Conservation (phyloP, 75 land plant genomes). For the Picea sitchensis region DNA sequence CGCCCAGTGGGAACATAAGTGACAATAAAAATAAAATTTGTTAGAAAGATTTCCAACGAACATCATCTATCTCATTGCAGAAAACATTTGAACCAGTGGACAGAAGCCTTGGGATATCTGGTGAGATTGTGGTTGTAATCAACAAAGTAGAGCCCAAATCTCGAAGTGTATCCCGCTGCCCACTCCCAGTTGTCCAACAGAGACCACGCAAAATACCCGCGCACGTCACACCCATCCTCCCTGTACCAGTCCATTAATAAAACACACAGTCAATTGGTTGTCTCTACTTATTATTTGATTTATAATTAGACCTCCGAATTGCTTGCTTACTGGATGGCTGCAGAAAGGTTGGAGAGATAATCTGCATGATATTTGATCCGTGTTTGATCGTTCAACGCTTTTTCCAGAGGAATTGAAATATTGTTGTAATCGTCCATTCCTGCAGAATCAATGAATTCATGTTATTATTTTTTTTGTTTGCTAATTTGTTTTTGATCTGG, state of each 20-base stretch:
- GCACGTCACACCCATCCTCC: slow-evolving; percentile 58
- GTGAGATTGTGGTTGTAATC: slow-evolving; percentile 48
- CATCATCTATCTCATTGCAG: too few relatives aligned
- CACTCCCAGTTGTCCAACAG: slow-evolving; percentile 76
- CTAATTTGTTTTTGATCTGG: too few relatives aligned
- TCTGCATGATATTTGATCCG: slow-evolving; percentile 64
- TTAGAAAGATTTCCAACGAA: too few relatives aligned
- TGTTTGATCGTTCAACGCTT: slow-evolving; percentile 61
- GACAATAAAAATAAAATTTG: too few relatives aligned
- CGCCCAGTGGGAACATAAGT: too few relatives aligned
- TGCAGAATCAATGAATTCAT: slow-evolving; percentile 5
- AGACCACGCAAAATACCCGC: slow-evolving; percentile 78
- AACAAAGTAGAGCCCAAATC: slow-evolving; percentile 69
- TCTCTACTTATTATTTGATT: neutral
- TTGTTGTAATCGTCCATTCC: slow-evolving; percentile 78
- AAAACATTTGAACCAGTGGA: slow-evolving; percentile 40
- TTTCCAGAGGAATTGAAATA: slow-evolving; percentile 27
- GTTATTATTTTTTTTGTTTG: too few relatives aligned
- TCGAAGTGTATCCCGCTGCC: slow-evolving; percentile 48
- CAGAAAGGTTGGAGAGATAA: slow-evolving; percentile 53
- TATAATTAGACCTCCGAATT: neutral
- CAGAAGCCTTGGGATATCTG: slow-evolving; percentile 68
- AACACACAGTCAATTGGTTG: neutral
- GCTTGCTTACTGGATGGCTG: slow-evolving; percentile 47
- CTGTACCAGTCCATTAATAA: neutral